Conservation (phyloP, 2,329 filamentous ascomycete genomes). For the Tolypocladium amazonense region DNA sequence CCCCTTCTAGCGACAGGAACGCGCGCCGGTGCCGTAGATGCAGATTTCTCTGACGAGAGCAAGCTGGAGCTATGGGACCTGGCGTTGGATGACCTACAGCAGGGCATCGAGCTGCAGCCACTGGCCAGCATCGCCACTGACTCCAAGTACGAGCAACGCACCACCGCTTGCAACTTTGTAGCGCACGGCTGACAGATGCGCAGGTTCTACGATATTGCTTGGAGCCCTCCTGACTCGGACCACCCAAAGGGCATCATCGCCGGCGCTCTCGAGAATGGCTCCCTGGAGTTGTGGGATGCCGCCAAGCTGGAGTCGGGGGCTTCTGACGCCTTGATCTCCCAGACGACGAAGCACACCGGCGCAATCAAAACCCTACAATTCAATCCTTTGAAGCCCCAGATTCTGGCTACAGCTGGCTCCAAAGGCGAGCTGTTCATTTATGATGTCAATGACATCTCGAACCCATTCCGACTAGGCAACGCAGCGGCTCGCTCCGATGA, state of each 20-base stretch:
- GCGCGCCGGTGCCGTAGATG: constrained; percentile 86
- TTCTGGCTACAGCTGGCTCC: constrained; percentile 82
- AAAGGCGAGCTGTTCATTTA: constrained; percentile 96
- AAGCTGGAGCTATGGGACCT: constrained; percentile 96
- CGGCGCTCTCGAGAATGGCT: constrained; percentile 88
- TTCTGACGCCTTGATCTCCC: constrained; percentile 69
- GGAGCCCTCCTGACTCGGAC: constrained; percentile 72
- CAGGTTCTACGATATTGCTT: constrained; percentile 96
- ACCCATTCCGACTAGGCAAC: constrained; percentile 81
- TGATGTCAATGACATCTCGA: constrained; percentile 81
- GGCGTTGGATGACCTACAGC: constrained; percentile 63
- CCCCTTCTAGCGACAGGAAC: constrained; percentile 90
- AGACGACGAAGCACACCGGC: constrained; percentile 81
- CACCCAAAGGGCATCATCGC: constrained; percentile 83
- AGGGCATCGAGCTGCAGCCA: constrained; percentile 76
- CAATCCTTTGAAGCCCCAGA: constrained; percentile 84
- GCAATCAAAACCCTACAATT: constrained; percentile 93
- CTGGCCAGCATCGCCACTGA: constrained; percentile 76
- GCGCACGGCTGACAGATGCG: constrained; percentile 5
- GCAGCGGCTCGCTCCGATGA: constrained; percentile 84
- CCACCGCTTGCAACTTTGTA: not conserved
- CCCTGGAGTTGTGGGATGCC: constrained; percentile 88
- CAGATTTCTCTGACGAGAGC: constrained; percentile 95
- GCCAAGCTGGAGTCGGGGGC: constrained; percentile 50
- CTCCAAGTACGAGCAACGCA: constrained; percentile 54